Evolutionary conservation across 371 early-diverging fungal species (phyloP), one percentile per base, ranked within the genome.

Genomic region (Actinomucor elegans): DNA sequence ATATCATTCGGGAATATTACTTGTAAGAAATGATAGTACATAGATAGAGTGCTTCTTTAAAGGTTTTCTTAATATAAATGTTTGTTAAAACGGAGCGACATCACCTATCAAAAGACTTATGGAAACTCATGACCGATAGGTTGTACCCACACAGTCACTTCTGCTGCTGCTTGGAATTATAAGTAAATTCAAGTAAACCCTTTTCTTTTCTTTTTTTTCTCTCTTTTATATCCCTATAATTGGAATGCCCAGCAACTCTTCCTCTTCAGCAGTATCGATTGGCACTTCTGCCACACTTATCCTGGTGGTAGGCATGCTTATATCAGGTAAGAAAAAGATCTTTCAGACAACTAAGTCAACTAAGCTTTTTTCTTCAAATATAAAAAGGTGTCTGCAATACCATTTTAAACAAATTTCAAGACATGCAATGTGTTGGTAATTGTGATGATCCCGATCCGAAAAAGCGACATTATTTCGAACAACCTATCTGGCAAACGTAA

Each of bases 401-500:
- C 31, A 77, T 93, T 55, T 72, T 93, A 38, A 87, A 85, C 52
- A 93, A 93, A 67, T 83, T 83, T 49, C 92, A 93, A 71, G 92
- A 93, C 66, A 84, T 85, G 76, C 87, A 89, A 53, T 97, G 98
- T 75, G 91, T 96, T 28, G 81, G 68, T 15, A 87, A 93, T 72
- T 97, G 96, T 61, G 80, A 88, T 53, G 87, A 81, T 65, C 85
- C 91, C 8, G 87, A 94, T 61, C 82, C 87, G 3, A 55, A 61
- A n/a, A 81, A 87, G 20, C 76, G 79, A 35, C 66, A 83, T 40
- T 80, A 86, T 61, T 97, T 92, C 82, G 96, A 95, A 69, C 98
- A 97, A 71, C 98, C 98, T n/a, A 78, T 95, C 14, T 94, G 91
- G 93, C 96, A 97, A 80, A 94, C 96, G 77, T 77, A 71, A 67